phyloP scores from a whole-genome alignment of 176 grass and related monocot genomes.

The Oryza brachyantha region DNA sequence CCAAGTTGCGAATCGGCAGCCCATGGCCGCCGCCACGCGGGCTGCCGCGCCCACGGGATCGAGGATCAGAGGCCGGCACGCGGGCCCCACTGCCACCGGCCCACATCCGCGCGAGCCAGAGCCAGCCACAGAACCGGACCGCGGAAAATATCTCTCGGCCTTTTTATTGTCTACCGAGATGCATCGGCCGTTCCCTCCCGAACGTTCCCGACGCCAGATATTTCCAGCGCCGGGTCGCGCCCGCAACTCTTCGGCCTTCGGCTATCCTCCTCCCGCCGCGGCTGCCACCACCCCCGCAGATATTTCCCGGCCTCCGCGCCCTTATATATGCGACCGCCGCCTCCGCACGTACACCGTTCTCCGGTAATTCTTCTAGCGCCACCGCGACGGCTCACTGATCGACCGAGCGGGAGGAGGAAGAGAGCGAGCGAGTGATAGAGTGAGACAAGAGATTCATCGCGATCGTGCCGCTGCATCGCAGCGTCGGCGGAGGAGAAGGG shows the following conservation, averaged over 20 bases:
- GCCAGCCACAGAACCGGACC: too few relatives aligned
- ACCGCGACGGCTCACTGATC: background rate
- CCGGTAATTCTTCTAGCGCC: constrained; percentile 7
- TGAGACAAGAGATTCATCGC: too few relatives aligned
- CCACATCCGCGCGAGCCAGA: too few relatives aligned
- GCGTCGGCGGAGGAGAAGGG: background rate
- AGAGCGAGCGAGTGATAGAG: background rate
- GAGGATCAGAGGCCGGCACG: too few relatives aligned
- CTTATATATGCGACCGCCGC: constrained; percentile 53
- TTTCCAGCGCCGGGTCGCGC: constrained; percentile 29
- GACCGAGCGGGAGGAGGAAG: background rate
- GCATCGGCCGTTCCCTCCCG: constrained; percentile 33
- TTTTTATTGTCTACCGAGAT: constrained; percentile 7
- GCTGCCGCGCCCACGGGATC: too few relatives aligned
- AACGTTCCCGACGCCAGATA: constrained; percentile 69
- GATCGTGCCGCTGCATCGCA: too few relatives aligned
- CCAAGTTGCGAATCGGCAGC: too few relatives aligned
- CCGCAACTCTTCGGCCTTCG: constrained; percentile 28
- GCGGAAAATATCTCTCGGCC: too few relatives aligned
- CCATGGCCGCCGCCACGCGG: too few relatives aligned
- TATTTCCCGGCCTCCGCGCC: constrained; percentile 13
- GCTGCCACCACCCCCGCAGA: background rate
- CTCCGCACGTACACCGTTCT: too few relatives aligned
- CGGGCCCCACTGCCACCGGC: too few relatives aligned
- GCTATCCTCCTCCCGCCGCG: constrained; percentile 15